Evolutionary conservation across 2,329 filamentous ascomycete genomes (phyloP).

Genomic region (Eutypella sp.): DNA sequence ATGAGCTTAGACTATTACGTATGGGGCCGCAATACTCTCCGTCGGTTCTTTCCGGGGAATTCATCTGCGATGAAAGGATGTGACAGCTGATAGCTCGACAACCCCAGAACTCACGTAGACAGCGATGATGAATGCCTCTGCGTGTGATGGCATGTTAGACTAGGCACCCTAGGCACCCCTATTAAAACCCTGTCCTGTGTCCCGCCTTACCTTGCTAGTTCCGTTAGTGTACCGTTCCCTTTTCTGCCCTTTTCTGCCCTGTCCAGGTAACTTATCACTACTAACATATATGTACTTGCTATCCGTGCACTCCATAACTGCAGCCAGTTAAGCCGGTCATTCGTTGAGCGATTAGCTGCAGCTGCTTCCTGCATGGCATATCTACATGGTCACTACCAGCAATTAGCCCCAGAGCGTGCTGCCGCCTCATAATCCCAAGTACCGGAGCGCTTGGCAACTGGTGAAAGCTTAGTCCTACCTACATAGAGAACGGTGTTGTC

Average conservation of each 20-base stretch:
- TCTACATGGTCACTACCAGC: neutral
- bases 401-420: too few species aligned
- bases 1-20: neutral
- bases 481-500: too few species aligned
- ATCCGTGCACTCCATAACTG: conserved; percentile 1
- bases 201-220: neutral
- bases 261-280: too few species aligned
- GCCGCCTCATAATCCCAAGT: conserved; percentile 21
- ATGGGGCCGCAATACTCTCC: neutral
- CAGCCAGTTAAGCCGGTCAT: too few species aligned
- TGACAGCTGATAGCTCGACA: neutral
- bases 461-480: conserved; percentile 4
- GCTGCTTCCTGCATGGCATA: neutral
- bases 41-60: neutral
- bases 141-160: neutral
- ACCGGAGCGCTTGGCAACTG: conserved; percentile 24
- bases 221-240: neutral
- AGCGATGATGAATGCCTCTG: too few species aligned
- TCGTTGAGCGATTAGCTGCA: neutral
- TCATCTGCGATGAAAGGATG: neutral
- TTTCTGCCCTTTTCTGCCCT: neutral
- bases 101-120: neutral
- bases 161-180: neutral
- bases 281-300: too few species aligned
- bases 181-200: neutral